Evolutionary conservation across 2,329 filamentous ascomycete species (phyloP).

Genomic region (Grosmannia serpens): DNA sequence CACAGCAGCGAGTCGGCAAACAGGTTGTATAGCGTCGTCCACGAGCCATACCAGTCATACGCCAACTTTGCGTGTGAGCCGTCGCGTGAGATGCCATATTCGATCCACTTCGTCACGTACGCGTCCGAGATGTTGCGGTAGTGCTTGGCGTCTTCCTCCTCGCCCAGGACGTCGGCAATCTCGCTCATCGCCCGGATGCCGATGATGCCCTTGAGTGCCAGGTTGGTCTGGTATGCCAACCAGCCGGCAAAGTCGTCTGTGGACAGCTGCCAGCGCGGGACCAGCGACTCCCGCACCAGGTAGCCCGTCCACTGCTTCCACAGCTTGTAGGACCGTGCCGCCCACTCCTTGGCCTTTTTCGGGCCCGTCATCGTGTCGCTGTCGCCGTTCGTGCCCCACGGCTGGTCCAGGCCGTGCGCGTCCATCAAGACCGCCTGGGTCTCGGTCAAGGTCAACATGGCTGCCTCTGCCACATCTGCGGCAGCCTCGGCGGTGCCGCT

Average conservation of each 20-base stretch:
- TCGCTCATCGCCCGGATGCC: constrained; percentile 70
- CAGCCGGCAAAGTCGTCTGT: constrained; percentile 72
- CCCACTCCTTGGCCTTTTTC: constrained; percentile 27
- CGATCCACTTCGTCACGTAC: constrained; percentile 61
- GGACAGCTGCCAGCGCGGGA: constrained; percentile 60
- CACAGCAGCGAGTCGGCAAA: constrained; percentile 47
- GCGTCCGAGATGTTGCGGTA: constrained; percentile 52
- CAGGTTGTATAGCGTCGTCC: constrained; percentile 67
- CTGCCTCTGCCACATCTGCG: constrained; percentile 11
- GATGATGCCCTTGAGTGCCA: constrained; percentile 66
- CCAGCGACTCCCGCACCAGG: constrained; percentile 56
- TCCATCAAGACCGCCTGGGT: constrained; percentile 11
- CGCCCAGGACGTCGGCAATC: constrained; percentile 47
- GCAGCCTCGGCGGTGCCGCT: neutral
- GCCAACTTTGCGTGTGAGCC: constrained; percentile 59
- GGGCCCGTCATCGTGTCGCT: constrained; percentile 27
- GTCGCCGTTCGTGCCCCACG: constrained; percentile 37
- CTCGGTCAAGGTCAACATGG: constrained; percentile 6
- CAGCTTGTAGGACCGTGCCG: constrained; percentile 47
- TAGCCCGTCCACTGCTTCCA: constrained; percentile 70
- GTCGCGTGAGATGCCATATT: constrained; percentile 54
- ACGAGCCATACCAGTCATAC: constrained; percentile 67
- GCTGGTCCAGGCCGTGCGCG: constrained; percentile 20
- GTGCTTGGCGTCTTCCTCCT: constrained; percentile 45
- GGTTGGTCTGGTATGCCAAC: constrained; percentile 62